A percentile compares a stretch with the other conserved stretches of the same genome.
phyloP scores from a whole-genome alignment of 768 basidiomycete genomes.

The Albatrellus ellisii region DNA sequence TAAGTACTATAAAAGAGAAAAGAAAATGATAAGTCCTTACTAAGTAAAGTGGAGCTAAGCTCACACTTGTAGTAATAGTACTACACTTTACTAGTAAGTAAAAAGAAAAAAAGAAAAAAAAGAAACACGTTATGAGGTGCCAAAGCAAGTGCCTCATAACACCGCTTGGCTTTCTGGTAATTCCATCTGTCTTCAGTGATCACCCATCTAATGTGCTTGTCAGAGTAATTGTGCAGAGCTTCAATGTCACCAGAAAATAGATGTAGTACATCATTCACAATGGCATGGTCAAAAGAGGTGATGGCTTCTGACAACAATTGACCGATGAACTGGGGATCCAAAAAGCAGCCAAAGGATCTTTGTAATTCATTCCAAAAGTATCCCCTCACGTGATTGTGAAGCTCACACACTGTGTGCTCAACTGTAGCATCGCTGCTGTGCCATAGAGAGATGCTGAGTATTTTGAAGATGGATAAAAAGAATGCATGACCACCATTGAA shows the following conservation, averaged over 20 bases:
- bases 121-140: no score
- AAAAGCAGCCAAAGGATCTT: constrained; percentile 10
- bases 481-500: constrained; percentile 28
- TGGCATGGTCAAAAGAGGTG: constrained; percentile 26
- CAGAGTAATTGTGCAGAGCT: constrained; percentile 27
- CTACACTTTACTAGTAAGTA: no score
- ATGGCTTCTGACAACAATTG: constrained; percentile 25
- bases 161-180: constrained; percentile 53
- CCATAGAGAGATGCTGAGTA: constrained; percentile 20
- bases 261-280: constrained; percentile 29
- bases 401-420: constrained; percentile 29
- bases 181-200: constrained; percentile 55
- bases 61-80: no score
- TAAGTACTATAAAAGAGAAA: no score
- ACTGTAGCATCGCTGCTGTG: constrained; percentile 37
- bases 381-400: constrained; percentile 27
- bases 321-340: constrained; percentile 23
- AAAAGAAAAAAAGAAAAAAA: no score
- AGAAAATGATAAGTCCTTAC: no score
- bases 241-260: constrained; percentile 41
- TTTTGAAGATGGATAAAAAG: not conserved
- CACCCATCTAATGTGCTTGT: constrained; percentile 41
- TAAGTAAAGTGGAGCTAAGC: no score
- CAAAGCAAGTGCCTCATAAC: no score
- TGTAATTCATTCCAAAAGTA: constrained; percentile 23